Evolutionary conservation across 768 basidiomycete species (phyloP).

Genomic region (Chalciporus piperatus): DNA sequence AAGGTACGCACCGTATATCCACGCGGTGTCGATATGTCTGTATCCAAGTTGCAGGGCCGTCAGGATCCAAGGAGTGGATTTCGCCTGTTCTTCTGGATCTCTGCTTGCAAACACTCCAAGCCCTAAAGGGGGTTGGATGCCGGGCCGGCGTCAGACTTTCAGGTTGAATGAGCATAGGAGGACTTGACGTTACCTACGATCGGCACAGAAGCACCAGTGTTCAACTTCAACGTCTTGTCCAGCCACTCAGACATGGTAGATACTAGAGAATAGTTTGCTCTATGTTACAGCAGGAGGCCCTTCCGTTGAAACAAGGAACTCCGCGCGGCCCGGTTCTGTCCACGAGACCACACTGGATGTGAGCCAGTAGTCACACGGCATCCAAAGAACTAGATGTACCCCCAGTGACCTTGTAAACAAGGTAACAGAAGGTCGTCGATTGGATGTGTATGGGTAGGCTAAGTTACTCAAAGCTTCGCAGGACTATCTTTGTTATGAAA

Average conservation of each 20-base stretch:
- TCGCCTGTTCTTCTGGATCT: neutral
- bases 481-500: neutral
- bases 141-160: neutral
- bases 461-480: neutral
- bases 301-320: neutral
- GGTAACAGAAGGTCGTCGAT: too few relatives aligned
- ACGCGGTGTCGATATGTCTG: conserved; percentile 43
- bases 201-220: conserved; percentile 23
- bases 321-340: neutral
- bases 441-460: neutral
- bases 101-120: neutral
- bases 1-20: conserved; percentile 27
- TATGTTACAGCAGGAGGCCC: neutral
- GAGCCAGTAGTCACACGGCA: too few relatives aligned
- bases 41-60: conserved; percentile 34
- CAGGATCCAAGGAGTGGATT: neutral
- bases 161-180: neutral
- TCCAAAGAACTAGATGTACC: too few relatives aligned
- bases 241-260: neutral
- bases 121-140: neutral
- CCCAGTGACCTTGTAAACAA: too few relatives aligned
- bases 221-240: conserved; percentile 18
- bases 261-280: neutral
- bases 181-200: conserved; percentile 2
- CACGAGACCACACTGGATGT: neutral